Evolutionary conservation across 2,329 filamentous ascomycete genomes (phyloP), one percentile per base, ranked within the genome.

Genomic region (Hypomyces perniciosus): DNA sequence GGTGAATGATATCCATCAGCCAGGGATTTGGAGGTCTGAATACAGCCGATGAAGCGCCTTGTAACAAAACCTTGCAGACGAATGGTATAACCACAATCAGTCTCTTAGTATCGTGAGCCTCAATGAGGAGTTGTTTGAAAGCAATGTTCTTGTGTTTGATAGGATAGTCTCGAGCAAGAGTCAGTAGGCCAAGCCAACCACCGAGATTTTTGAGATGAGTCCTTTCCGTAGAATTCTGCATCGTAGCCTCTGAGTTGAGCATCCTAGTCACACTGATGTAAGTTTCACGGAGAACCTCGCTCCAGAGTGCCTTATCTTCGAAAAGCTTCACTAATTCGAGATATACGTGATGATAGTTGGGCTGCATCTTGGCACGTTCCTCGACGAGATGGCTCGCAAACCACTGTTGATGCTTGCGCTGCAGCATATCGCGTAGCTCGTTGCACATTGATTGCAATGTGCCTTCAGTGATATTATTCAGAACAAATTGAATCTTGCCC

Each of bases 61-160:
- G 90, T 26, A 86, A 80, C 26, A 99, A 74, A 5, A 96, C 90
- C 69, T 96, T 97, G 80, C 93, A 99, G 48, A 95, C 93, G 66
- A 99, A 99, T 0, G 93, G 93, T 53, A 99, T 95, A 44, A 93
- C 92, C 37, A 97, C 83, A 37, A 96, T 81, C 30, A 99, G 78
- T 44, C 93, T 84, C 67, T 97, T 90, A 2, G 88, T 93, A 61
- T 97, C 90, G 58, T 92, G 91, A 1, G 89, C 93, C 69, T 99
- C 93, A 41, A 96, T 85, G 4, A 99, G 79, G 5, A 99, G 77
- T 62, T 97, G 90, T 68, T 95, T 95, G 78, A 99, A 97, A 2
- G 92, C 95, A 54, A 99, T 91, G 64, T 97, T 96, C 63, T 86
- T 90, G 67, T 96, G 91, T 63, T 92, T 91, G 71, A 99, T 95